Conservation (phyloP, 2,329 filamentous ascomycete species). For the Reticulascus tulasneorum region DNA sequence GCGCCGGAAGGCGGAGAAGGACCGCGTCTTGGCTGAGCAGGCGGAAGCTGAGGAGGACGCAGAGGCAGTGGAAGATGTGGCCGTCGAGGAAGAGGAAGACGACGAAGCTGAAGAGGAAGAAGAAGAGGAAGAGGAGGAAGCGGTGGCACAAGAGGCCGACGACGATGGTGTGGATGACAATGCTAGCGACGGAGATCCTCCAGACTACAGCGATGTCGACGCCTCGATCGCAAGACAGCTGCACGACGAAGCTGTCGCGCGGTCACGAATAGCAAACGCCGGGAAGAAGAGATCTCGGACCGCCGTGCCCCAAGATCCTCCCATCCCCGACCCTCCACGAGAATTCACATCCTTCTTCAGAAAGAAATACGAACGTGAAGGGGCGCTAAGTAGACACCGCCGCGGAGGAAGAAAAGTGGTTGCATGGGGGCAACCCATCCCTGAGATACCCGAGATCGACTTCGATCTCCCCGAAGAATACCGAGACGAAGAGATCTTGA, state of each 20-base stretch:
- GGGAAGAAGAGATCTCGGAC: conserved; percentile 25
- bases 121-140: conserved; percentile 19
- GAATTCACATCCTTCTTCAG: conserved; percentile 86
- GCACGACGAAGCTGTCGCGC: conserved; percentile 63
- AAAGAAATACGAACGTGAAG: conserved; percentile 74
- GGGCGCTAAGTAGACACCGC: conserved; percentile 69
- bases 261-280: conserved; percentile 36
- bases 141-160: conserved; percentile 18
- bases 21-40: conserved; percentile 52
- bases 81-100: conserved; percentile 22
- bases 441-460: conserved; percentile 65
- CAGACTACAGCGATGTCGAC: conserved; percentile 67
- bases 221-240: conserved; percentile 70
- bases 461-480: conserved; percentile 72
- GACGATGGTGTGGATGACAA: conserved; percentile 24
- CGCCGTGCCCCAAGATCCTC: conserved; percentile 15
- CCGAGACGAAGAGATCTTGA: conserved; percentile 50
- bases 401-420: conserved; percentile 65
- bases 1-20: conserved; percentile 71
- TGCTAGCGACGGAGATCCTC: conserved; percentile 33
- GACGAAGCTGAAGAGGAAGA: conserved; percentile 21
- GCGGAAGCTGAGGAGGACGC: conserved; percentile 32
- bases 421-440: conserved; percentile 79
- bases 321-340: conserved; percentile 37
- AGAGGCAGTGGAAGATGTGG: conserved; percentile 31